Evolutionary conservation across 345 rosid species (phyloP).

Genomic region (Iberis pinnata): DNA sequence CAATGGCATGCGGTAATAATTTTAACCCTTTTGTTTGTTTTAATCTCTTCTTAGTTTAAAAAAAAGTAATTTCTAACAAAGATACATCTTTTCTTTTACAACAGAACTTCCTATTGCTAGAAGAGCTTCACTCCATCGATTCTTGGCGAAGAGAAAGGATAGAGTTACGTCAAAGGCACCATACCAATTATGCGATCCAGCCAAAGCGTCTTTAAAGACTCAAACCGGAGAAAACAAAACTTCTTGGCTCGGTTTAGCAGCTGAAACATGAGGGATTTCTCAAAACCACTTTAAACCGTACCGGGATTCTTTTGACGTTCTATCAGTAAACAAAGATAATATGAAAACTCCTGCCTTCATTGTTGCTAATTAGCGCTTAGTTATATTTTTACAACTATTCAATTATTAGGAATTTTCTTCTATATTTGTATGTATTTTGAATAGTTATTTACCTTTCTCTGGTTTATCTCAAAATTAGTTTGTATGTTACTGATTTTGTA

Average conservation of each 20-base stretch:
- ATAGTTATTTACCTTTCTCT: conserved; percentile 6
- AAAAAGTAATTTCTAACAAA: neutral
- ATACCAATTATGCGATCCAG: conserved; percentile 36
- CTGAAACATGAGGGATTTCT: conserved; percentile 33
- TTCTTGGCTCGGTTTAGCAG: conserved; percentile 71
- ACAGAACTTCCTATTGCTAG: conserved; percentile 85
- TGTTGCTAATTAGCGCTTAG: conserved; percentile 5
- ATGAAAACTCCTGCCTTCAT: conserved; percentile 8
- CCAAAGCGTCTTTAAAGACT: conserved; percentile 33
- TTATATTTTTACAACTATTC: conserved; percentile 7
- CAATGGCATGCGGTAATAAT: conserved; percentile 46
- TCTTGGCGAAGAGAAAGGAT: conserved; percentile 88
- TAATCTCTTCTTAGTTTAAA: neutral
- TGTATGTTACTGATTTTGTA: conserved; percentile 12
- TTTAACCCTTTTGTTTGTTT: neutral
- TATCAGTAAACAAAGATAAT: conserved; percentile 12
- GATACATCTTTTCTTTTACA: conserved; percentile 16
- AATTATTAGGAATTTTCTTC: conserved; percentile 19
- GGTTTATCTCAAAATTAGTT: conserved; percentile 14
- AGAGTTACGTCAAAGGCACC: conserved; percentile 65
- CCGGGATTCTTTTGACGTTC: too few relatives aligned
- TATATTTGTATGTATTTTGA: conserved; percentile 27
- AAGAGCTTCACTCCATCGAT: conserved; percentile 89
- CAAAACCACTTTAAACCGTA: neutral
- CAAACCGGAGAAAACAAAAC: conserved; percentile 33